Evolutionary conservation across 306 rosid genomes (phyloP).

Genomic region (Urtica urens): DNA sequence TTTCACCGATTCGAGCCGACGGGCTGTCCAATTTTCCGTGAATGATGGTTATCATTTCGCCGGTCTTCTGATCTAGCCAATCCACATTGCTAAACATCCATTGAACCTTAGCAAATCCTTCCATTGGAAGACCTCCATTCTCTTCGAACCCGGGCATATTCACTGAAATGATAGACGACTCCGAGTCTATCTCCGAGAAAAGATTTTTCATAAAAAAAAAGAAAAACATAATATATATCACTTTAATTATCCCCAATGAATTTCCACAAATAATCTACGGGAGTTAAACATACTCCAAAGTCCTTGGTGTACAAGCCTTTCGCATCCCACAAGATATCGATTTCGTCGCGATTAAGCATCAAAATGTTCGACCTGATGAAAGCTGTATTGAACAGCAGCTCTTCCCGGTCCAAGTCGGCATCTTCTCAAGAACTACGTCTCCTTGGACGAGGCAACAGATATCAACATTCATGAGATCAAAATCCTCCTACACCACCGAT

Average conservation of each 20-base stretch:
- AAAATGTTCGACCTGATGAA: constrained; percentile 93
- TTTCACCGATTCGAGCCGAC: constrained; percentile 23
- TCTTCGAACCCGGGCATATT: constrained; percentile 65
- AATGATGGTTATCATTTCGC: constrained; percentile 40
- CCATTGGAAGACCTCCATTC: constrained; percentile 86
- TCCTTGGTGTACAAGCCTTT: constrained; percentile 70
- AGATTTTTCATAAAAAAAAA: constrained; percentile 60
- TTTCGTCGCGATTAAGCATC: constrained; percentile 89
- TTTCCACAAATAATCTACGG: constrained; percentile 5
- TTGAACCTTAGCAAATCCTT: constrained; percentile 84
- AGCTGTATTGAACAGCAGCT: constrained; percentile 93
- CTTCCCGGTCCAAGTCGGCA: constrained; percentile 65
- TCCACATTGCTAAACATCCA: constrained; percentile 78
- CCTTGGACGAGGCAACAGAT: constrained; percentile 92
- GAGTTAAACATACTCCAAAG: constrained; percentile 50
- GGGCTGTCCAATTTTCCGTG: constrained; percentile 29
- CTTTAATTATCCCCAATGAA: constrained; percentile 17
- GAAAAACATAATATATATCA: constrained; percentile 11
- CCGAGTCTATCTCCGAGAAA: constrained; percentile 87
- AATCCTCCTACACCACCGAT: no score
- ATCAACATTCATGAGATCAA: constrained; percentile 85
- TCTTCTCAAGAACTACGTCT: constrained; percentile 94
- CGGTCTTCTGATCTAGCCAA: constrained; percentile 70
- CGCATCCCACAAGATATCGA: constrained; percentile 68
- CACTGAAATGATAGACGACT: constrained; percentile 45